Evolutionary conservation across 306 rosid genomes (phyloP), one percentile per base, ranked within the genome.

Genomic region (Myrica gale): DNA sequence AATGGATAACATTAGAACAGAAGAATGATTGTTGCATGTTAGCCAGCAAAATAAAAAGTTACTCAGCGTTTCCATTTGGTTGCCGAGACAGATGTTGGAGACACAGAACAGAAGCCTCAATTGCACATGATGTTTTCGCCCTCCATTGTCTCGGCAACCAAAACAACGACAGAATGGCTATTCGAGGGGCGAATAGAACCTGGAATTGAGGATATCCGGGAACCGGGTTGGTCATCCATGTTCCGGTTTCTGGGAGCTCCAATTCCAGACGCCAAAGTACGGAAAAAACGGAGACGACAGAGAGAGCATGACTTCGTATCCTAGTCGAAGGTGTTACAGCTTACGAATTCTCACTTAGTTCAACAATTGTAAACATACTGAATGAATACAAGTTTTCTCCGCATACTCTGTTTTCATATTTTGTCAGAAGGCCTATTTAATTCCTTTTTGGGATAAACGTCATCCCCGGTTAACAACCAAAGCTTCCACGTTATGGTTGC

Each of bases 201-300:
- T 85, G 91, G 45, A 78, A 10, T 66, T 51, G 79, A 43, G 58
- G 83, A 80, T 39, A 80, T 76, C 46, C 45, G 77, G 73, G 89
- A 72, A 70, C 72, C 54, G n/a, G 85, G 80, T 81, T 89, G 82
- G 39, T 7, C 81, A 68, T 78, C 44, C 93, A 89, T 87, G 48
- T 7, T 62, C 41, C 80, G 16, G 32, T 63, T 45, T 69, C 65
- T 12, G 6, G 26, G 15, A 15, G 7, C 42, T 12, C 42, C 11
- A 7, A 1, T 23, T 21, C 72, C 37, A 32, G 37, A 32, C 3
- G 37, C 37, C 37, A 32, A 32, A 32, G 37, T 32, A 32, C 37
- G 37, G 37, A 32, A 32, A 32, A 26, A 26, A 26, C 32, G 32
- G 32, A 26, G 32, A 32, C 37, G 37, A 32, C 37, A 23, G 1